phyloP scores from a whole-genome alignment of 2,329 filamentous ascomycete species.

The Ascochyta pisi region DNA sequence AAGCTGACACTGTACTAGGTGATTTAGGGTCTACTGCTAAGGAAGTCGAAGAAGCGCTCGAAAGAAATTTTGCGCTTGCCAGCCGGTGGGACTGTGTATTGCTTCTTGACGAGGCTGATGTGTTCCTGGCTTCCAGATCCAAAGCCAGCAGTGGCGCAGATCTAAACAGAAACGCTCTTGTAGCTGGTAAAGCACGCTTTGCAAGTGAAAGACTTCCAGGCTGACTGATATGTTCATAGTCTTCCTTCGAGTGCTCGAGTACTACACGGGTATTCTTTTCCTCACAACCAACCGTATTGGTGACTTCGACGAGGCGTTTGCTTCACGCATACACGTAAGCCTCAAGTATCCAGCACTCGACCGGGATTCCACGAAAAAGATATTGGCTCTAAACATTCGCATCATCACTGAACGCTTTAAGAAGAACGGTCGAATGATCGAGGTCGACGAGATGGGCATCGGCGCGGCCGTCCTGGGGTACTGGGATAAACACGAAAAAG shows the following conservation, averaged over 20 bases:
- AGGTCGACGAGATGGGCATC: no score
- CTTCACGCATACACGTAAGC: slow-evolving; percentile 74
- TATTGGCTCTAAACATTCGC: no score
- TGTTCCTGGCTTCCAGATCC: slow-evolving; percentile 46
- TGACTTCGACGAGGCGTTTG: slow-evolving; percentile 87
- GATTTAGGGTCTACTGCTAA: no score
- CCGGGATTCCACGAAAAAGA: no score
- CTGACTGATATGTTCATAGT: slow-evolving; percentile 6
- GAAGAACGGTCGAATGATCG: no score
- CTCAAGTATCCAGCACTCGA: no score
- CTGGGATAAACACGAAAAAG: no score
- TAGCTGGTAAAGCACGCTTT: slow-evolving; percentile 21
- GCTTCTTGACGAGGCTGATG: slow-evolving; percentile 47
- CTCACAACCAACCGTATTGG: slow-evolving; percentile 37
- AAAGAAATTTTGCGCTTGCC: slow-evolving; percentile 24
- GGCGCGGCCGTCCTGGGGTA: no score
- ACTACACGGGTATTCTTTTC: slow-evolving; percentile 50
- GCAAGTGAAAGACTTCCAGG: no score
- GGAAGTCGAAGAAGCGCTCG: slow-evolving; percentile 21
- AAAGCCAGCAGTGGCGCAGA: slow-evolving; percentile 16
- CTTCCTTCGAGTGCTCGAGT: slow-evolving; percentile 47
- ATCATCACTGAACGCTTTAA: no score
- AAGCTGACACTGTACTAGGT: no score
- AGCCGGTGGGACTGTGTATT: slow-evolving; percentile 26
- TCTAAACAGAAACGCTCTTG: slow-evolving; percentile 41